Percentiles rank a stretch among this genome's conserved stretches.
These are phyloP conservation scores for Cystobasidium tubakii DNA, from an alignment of 768 basidiomycete genomes.

Conservation along the genomic window DNA sequence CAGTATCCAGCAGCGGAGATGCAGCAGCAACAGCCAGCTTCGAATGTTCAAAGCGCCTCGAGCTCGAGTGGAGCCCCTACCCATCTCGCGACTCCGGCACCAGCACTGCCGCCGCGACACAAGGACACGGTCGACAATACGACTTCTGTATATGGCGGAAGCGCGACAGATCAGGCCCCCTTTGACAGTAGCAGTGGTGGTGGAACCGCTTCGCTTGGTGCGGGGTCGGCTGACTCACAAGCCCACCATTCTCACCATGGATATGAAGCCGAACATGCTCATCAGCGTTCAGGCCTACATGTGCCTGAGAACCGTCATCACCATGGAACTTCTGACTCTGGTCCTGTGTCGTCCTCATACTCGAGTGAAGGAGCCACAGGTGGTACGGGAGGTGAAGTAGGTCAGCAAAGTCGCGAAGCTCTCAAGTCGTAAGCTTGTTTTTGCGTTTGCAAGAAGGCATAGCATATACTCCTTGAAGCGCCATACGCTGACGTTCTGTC, in stretches of 20 bases:
- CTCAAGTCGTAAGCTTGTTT: background rate
- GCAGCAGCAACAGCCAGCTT: background rate
- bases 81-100: background rate
- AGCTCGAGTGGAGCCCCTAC: background rate
- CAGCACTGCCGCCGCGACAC: background rate
- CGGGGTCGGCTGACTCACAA: background rate
- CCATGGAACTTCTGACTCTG: background rate
- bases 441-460: background rate
- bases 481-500: no score
- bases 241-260: background rate
- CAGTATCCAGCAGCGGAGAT: background rate
- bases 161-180: background rate
- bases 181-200: background rate
- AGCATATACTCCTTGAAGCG: no score
- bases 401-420: background rate
- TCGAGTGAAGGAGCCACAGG: background rate
- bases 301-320: background rate
- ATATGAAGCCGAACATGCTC: background rate
- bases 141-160: background rate
- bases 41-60: background rate
- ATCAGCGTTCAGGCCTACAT: background rate
- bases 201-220: background rate
- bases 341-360: background rate
- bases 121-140: background rate
- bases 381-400: background rate